Evolutionary conservation across 805 yeast genomes (phyloP).

Genomic region (Metschnikowia proteae): DNA sequence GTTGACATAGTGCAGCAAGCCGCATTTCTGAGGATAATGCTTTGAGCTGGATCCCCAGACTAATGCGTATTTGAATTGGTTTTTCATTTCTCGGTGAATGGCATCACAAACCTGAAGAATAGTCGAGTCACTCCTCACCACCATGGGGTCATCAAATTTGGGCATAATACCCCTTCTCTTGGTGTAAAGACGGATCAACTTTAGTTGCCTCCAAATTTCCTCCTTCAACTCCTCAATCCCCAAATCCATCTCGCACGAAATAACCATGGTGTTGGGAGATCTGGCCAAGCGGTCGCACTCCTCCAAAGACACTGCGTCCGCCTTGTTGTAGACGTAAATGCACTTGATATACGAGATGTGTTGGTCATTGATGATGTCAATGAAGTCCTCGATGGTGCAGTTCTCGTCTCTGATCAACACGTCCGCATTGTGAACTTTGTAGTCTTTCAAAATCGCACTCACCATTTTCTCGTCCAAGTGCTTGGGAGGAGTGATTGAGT

Average conservation of each 20-base stretch:
- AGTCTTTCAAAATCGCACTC: constrained; percentile 73
- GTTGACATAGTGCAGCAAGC: constrained; percentile 72
- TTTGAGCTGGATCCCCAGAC: constrained; percentile 97
- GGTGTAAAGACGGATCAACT: constrained; percentile 77
- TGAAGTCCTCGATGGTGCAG: constrained; percentile 85
- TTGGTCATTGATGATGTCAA: constrained; percentile 83
- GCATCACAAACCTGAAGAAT: constrained; percentile 87
- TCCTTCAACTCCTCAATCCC: constrained; percentile 87
- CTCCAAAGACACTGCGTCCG: constrained; percentile 91
- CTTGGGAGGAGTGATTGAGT: constrained; percentile 77
- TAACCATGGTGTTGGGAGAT: constrained; percentile 88
- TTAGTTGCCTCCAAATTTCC: constrained; percentile 88
- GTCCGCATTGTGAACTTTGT: constrained; percentile 89
- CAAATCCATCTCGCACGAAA: constrained; percentile 84
- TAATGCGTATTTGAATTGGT: constrained; percentile 87
- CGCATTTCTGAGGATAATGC: constrained; percentile 96
- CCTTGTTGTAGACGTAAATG: constrained; percentile 89
- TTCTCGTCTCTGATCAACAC: constrained; percentile 85
- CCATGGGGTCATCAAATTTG: constrained; percentile 84
- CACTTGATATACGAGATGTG: constrained; percentile 89
- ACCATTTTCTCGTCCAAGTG: constrained; percentile 78
- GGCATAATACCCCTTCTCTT: constrained; percentile 83
- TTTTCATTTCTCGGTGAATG: constrained; percentile 87
- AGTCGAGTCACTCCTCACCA: constrained; percentile 74
- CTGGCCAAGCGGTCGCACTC: constrained; percentile 91